These are phyloP conservation scores for Aspergillus intermedius DNA, from an alignment of 2,329 filamentous ascomycete genomes.

Conservation along the genomic window DNA sequence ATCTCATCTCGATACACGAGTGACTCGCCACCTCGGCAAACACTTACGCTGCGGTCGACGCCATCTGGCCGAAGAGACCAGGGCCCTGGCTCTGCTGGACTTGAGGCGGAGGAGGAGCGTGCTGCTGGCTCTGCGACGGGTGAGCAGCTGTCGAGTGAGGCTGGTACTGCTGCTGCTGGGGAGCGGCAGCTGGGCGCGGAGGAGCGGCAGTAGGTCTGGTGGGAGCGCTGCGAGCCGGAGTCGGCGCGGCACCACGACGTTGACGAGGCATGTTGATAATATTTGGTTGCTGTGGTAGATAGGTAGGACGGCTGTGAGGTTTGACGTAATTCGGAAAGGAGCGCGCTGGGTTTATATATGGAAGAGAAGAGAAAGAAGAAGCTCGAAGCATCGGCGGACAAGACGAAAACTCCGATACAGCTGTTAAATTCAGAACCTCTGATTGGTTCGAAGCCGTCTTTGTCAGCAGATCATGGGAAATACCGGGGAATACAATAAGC, in stretches of 20 bases:
- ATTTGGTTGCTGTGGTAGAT: slow-evolving; percentile 8
- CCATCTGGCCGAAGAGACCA: slow-evolving; percentile 94
- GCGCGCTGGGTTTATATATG: slow-evolving; percentile 9
- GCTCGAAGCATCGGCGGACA: slow-evolving; percentile 18
- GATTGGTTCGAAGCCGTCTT: slow-evolving; percentile 9
- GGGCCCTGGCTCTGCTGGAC: slow-evolving; percentile 57
- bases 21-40: slow-evolving; percentile 3
- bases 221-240: slow-evolving; percentile 51
- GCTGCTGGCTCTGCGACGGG: slow-evolving; percentile 42
- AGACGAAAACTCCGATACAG: slow-evolving; percentile 20
- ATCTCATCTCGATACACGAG: background rate
- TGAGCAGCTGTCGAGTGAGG: slow-evolving; percentile 61
- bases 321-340: slow-evolving; percentile 20
- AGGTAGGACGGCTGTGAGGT: slow-evolving; percentile 18
- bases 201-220: slow-evolving; percentile 60
- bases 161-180: slow-evolving; percentile 58
- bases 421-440: slow-evolving; percentile 4
- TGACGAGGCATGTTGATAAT: slow-evolving; percentile 65
- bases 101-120: slow-evolving; percentile 41
- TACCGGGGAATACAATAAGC: slow-evolving; percentile 1
- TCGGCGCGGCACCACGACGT: slow-evolving; percentile 56
- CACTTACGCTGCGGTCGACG: slow-evolving; percentile 91
- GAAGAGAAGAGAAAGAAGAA: slow-evolving; percentile 11
- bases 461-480: slow-evolving; percentile 2
- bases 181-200: slow-evolving; percentile 48